These are phyloP conservation scores for Mixia osmundae DNA, from an alignment of 1,284 basidiomycete genomes.

Conservation along the genomic window DNA sequence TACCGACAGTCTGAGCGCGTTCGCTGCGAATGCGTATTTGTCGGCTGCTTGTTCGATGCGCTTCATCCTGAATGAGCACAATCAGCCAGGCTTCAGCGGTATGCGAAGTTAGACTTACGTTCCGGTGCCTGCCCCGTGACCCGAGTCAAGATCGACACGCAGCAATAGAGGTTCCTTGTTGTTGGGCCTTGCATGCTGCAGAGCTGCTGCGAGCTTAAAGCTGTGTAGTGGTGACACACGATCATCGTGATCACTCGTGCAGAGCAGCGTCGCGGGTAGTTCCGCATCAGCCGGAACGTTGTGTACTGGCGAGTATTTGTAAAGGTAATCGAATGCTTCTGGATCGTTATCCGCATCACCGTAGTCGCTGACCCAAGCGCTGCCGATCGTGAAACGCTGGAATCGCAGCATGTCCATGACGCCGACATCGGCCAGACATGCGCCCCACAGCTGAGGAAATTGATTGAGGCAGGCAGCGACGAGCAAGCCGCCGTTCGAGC, in stretches of 20 bases:
- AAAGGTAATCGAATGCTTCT: constrained; percentile 57
- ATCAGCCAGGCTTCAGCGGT: neutral
- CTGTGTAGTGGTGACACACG: constrained; percentile 50
- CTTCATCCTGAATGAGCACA: too few species aligned
- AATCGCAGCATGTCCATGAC: constrained; percentile 60
- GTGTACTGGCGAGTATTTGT: constrained; percentile 44
- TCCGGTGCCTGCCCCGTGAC: constrained; percentile 41
- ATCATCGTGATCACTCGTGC: constrained; percentile 63
- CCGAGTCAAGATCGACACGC: constrained; percentile 50
- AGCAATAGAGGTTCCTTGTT: constrained; percentile 41
- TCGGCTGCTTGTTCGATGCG: neutral
- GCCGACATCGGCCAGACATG: constrained; percentile 54
- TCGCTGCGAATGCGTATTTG: too few species aligned
- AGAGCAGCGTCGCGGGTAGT: constrained; percentile 41
- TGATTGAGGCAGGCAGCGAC: constrained; percentile 57
- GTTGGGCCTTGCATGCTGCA: constrained; percentile 38
- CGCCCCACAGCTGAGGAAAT: constrained; percentile 51
- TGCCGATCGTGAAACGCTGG: constrained; percentile 46
- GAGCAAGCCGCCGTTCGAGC: constrained; percentile 35
- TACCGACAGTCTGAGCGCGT: too few species aligned
- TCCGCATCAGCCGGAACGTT: constrained; percentile 34
- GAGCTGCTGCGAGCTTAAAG: constrained; percentile 44
- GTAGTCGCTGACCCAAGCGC: constrained; percentile 57
- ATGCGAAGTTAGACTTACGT: neutral
- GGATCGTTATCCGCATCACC: constrained; percentile 52